These are phyloP conservation scores for Coemansia reversa DNA, from an alignment of 192 early-diverging fungal species.

Conservation along the genomic window DNA sequence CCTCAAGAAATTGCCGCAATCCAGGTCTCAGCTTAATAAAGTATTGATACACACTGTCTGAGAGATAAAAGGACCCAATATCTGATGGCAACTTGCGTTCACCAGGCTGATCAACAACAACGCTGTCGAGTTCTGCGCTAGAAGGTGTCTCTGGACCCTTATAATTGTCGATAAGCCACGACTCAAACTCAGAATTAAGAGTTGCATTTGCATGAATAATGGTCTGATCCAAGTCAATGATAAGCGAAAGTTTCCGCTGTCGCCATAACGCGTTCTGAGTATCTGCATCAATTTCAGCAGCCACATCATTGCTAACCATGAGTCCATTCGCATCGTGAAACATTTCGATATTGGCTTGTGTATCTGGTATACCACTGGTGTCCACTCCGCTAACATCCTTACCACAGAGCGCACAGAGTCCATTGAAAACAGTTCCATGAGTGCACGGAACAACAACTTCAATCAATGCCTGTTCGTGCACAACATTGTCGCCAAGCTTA, in stretches of 20 bases:
- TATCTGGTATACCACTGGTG: conserved; percentile 47
- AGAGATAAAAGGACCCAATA: conserved; percentile 73
- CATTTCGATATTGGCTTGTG: conserved; percentile 74
- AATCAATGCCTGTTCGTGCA: conserved; percentile 15
- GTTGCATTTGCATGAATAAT: conserved; percentile 82
- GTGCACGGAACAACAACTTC: conserved; percentile 61
- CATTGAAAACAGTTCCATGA: conserved; percentile 73
- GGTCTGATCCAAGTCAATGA: conserved; percentile 98
- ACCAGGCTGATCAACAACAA: conserved; percentile 1
- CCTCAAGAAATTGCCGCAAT: conserved; percentile 72
- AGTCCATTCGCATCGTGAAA: conserved; percentile 71
- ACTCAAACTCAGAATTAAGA: conserved; percentile 27
- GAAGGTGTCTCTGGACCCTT: conserved; percentile 18
- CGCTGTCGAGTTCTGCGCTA: conserved; percentile 5
- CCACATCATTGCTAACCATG: conserved; percentile 58
- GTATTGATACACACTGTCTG: conserved; percentile 65
- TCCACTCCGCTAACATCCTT: conserved; percentile 57
- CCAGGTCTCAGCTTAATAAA: conserved; percentile 90
- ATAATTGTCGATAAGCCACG: conserved; percentile 47
- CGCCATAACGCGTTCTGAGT: conserved; percentile 58
- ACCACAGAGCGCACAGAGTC: conserved; percentile 82
- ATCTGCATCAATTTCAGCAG: conserved; percentile 19
- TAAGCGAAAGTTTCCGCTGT: conserved; percentile 75
- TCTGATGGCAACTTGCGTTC: conserved; percentile 54
- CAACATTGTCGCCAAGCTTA: conserved; percentile 22